Percentiles rank a stretch among this genome's conserved stretches.
Conservation (phyloP, 768 basidiomycete species). For the Lentinula edodes region DNA sequence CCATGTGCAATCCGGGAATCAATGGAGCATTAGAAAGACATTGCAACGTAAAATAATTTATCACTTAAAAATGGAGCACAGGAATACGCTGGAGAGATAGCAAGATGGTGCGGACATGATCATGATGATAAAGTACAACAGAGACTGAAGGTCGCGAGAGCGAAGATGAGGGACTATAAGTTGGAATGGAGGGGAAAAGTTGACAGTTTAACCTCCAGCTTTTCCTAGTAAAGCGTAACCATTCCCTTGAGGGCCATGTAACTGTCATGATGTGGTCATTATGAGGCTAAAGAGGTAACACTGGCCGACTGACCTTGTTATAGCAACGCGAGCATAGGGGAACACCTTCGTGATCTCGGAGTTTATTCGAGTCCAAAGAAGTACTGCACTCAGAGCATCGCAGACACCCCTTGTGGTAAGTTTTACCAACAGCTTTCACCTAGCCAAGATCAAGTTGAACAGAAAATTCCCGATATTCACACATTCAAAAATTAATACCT, state of each 20-base stretch:
- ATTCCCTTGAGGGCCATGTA: slow-evolving; percentile 66
- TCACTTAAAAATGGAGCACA: too few relatives aligned
- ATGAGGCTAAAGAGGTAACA: not conserved
- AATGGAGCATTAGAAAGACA: too few relatives aligned
- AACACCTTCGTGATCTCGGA: slow-evolving; percentile 73
- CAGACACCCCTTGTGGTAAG: slow-evolving; percentile 72
- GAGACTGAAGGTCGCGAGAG: not conserved
- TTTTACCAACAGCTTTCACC: slow-evolving; percentile 80
- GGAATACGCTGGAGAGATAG: too few relatives aligned
- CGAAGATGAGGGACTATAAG: not conserved
- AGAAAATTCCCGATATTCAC: not conserved
- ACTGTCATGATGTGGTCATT: slow-evolving; percentile 27
- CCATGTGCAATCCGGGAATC: too few relatives aligned
- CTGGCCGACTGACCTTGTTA: slow-evolving; percentile 41
- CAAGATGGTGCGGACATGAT: too few relatives aligned
- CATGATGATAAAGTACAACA: not conserved
- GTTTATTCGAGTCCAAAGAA: slow-evolving; percentile 60
- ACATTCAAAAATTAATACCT: slow-evolving; percentile 33
- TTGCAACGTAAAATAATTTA: too few relatives aligned
- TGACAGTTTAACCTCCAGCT: slow-evolving; percentile 26
- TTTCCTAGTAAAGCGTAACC: slow-evolving; percentile 71
- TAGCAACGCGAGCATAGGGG: slow-evolving; percentile 73
- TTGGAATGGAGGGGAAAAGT: not conserved
- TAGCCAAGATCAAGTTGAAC: slow-evolving; percentile 17
- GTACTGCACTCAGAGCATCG: slow-evolving; percentile 72